Percentiles rank a stretch among this genome's conserved stretches.
Evolutionary conservation across 1,284 basidiomycete species (phyloP).

Genomic region (Schizophyllum commune): DNA sequence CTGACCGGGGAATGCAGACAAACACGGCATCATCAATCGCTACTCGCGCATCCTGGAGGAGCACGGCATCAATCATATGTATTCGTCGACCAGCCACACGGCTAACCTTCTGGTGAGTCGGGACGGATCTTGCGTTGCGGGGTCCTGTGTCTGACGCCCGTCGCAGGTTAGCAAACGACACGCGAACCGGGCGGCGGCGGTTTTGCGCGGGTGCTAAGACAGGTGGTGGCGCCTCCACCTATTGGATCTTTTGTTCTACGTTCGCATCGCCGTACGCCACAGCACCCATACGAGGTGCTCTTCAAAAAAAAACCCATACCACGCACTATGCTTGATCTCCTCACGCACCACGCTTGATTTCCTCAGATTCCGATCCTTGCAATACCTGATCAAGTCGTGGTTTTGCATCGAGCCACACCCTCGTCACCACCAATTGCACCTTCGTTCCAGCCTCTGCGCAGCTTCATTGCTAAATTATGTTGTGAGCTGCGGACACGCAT

Average conservation of each 20-base stretch:
- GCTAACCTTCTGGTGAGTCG: constrained; percentile 63
- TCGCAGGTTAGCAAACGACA: constrained; percentile 1
- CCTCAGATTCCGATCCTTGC: too few species aligned
- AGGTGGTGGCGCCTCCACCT: background rate
- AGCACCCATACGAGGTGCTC: background rate
- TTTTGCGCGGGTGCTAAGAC: constrained; percentile 8
- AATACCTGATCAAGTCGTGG: too few species aligned
- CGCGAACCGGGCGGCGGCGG: constrained; percentile 2
- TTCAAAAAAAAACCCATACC: background rate
- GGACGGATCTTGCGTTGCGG: background rate
- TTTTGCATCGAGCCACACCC: too few species aligned
- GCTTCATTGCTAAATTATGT: background rate
- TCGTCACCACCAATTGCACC: background rate
- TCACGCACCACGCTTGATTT: too few species aligned
- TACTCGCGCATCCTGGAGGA: constrained; percentile 67
- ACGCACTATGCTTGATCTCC: background rate
- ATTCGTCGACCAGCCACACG: constrained; percentile 78
- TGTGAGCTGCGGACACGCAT: background rate
- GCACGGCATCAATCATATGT: constrained; percentile 75
- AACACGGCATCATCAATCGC: constrained; percentile 68
- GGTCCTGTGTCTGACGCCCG: background rate
- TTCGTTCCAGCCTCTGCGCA: background rate
- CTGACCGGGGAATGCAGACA: constrained; percentile 34
- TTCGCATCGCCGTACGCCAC: background rate
- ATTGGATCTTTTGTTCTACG: background rate